phyloP scores from a whole-genome alignment of 805 yeast species.

The Priceomyces castillae region DNA sequence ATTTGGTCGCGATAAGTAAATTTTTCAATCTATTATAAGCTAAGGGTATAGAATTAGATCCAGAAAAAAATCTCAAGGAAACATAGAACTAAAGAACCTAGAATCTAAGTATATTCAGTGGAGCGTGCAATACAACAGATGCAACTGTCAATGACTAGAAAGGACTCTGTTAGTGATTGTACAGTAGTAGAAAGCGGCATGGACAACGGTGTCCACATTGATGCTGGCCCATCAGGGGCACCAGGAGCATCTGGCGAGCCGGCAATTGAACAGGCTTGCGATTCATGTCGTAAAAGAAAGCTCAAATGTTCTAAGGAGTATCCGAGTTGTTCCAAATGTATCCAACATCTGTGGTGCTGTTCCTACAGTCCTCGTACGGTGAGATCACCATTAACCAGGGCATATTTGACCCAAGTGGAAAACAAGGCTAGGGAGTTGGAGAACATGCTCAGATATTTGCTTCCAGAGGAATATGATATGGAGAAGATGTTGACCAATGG shows the following conservation, averaged over 20 bases:
- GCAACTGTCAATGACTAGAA: slow-evolving; percentile 2
- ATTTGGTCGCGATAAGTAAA: slow-evolving; percentile 4
- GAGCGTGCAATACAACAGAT: not conserved
- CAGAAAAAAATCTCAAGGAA: not conserved
- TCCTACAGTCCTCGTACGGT: slow-evolving; percentile 31
- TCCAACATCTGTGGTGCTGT: slow-evolving; percentile 33
- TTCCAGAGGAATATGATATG: slow-evolving; percentile 25
- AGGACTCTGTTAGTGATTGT: not conserved
- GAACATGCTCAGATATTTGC: slow-evolving; percentile 28
- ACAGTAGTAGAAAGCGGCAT: not conserved
- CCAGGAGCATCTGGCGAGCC: not conserved
- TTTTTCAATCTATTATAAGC: slow-evolving; percentile 3
- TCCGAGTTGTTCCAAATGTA: slow-evolving; percentile 31
- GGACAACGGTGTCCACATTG: not conserved
- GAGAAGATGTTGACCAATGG: slow-evolving; percentile 15
- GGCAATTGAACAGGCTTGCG: slow-evolving; percentile 32
- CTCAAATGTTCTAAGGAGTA: slow-evolving; percentile 31
- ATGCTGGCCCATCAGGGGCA: not conserved
- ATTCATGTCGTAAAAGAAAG: slow-evolving; percentile 33
- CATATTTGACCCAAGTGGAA: slow-evolving; percentile 31
- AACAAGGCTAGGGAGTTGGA: slow-evolving; percentile 10
- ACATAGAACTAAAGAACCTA: too few species aligned
- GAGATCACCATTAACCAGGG: slow-evolving; percentile 31
- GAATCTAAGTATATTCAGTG: too few species aligned
- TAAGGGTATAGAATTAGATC: not conserved